Base-by-base conservation (phyloP, 495 filamentous ascomycete species). In the Penicillium fimorum region DNA sequence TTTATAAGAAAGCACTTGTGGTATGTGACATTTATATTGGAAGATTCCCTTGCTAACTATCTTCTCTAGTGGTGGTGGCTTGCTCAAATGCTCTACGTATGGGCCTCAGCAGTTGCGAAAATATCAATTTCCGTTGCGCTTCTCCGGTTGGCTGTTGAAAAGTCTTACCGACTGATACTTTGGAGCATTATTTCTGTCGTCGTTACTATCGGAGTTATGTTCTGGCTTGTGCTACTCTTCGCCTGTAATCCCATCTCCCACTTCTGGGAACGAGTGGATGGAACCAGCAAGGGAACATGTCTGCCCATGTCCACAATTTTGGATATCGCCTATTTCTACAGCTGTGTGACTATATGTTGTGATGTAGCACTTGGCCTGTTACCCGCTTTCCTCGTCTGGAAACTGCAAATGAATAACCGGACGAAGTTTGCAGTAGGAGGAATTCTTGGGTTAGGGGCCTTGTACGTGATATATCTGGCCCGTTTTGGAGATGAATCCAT, bases 121-220 rank as follows among this genome's bases (percentile, higher is more conserved):
- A 51, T 66, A 3, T 72, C 75, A 5, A 76, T 76, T 27, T 64
- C 66, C 35, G 54, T 71, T 17, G 67, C 71, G 7, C 69, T 75
- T 12, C 67, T 77, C 33, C 67, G 75, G 15, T 57, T 76, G 20
- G 65, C 70, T 5, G 59, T 71, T 8, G 11, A 43, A 1, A 40
- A 32, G 2, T 10, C 53, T 8, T 68, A 75, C 47, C 55, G 55
- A 20, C 22, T 61, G 7, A 62, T 65, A n/a, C 55, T 76, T 9
- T 74, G 66, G 60, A 18, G 58, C 3, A 47, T 68, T 6, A 64
- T 62, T 12, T 53, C 10, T 0, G 30, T 64, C 3, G 27, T 53
- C 5, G 50, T 60, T 8, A n/a, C 47, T 2, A 47, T 61, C 2
- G 63, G 58, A 0, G 20, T 68, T 4, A 38, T 70, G 15, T 66